phyloP scores from a whole-genome alignment of 2,329 filamentous ascomycete genomes.

The Fulvia fulva region DNA sequence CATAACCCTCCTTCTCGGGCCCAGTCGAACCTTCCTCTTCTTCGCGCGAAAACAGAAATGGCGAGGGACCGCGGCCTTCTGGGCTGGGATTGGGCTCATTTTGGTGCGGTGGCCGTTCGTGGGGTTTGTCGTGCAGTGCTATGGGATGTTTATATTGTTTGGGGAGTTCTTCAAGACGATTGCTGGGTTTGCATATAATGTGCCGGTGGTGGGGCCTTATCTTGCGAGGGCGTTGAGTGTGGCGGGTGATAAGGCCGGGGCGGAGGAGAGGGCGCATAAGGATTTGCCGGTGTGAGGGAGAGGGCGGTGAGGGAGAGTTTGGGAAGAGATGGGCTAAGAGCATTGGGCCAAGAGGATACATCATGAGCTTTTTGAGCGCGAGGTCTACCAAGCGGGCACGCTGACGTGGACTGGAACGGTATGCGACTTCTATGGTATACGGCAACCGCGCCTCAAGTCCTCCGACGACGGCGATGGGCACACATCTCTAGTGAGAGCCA shows the following conservation, averaged over 20 bases:
- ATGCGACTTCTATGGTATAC: not conserved
- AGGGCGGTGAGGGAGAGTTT: not conserved
- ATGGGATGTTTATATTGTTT: constrained; percentile 90
- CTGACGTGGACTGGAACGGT: too few relatives aligned
- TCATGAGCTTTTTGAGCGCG: not conserved
- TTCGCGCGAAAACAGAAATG: constrained; percentile 92
- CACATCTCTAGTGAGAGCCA: constrained; percentile 12
- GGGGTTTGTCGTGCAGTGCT: constrained; percentile 85
- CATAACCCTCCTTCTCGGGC: constrained; percentile 90
- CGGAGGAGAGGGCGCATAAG: constrained; percentile 63
- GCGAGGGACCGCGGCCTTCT: constrained; percentile 77
- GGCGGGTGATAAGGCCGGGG: constrained; percentile 63
- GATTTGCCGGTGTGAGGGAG: constrained; percentile 67
- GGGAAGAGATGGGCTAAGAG: not conserved
- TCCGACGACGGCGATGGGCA: not conserved
- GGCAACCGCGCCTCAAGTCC: not conserved
- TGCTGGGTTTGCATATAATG: constrained; percentile 75
- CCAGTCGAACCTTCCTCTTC: constrained; percentile 86
- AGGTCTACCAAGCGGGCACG: not conserved
- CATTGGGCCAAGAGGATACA: not conserved
- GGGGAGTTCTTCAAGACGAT: constrained; percentile 95
- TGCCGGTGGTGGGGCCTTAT: constrained; percentile 83
- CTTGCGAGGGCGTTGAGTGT: constrained; percentile 71
- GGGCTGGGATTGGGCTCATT: constrained; percentile 76
- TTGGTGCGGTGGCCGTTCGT: constrained; percentile 85